Percentiles rank a stretch among this genome's conserved stretches.
These are phyloP conservation scores for Andalucia godoyi DNA, from an alignment of 78 protist genomes.

Conservation along the genomic window DNA sequence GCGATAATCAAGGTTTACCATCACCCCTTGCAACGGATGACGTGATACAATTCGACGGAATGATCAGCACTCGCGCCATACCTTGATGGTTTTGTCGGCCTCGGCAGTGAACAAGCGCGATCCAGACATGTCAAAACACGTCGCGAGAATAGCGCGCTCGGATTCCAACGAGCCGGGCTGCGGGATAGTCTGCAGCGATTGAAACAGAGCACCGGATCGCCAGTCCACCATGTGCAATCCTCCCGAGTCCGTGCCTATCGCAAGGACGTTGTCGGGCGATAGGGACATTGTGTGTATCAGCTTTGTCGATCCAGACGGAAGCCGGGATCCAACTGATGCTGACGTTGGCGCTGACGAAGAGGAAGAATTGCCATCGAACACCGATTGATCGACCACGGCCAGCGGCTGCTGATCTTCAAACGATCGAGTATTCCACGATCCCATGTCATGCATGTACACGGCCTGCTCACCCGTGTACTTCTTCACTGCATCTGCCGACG, in stretches of 20 bases:
- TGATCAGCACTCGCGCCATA: too few relatives aligned
- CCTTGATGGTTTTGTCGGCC: constrained; percentile 93
- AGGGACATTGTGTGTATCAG: constrained; percentile 57
- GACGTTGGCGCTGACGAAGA: too few relatives aligned
- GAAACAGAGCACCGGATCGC: constrained; percentile 84
- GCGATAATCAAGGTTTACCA: too few relatives aligned
- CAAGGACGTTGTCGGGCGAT: constrained; percentile 65
- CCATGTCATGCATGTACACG: constrained; percentile 64
- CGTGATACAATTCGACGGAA: too few relatives aligned
- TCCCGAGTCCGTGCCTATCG: constrained; percentile 86
- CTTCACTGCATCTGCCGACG: constrained; percentile 84
- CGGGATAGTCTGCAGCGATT: constrained; percentile 31
- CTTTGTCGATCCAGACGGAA: neutral
- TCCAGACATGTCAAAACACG: constrained; percentile 83
- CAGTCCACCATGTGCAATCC: constrained; percentile 86
- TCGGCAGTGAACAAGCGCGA: constrained; percentile 85
- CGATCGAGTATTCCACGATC: too few relatives aligned
- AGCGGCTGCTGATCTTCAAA: too few relatives aligned
- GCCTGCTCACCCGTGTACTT: constrained; percentile 93
- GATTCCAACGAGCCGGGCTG: constrained; percentile 63
- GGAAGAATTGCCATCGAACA: too few relatives aligned
- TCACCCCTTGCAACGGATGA: too few relatives aligned
- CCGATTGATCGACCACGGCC: too few relatives aligned
- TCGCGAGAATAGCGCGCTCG: constrained; percentile 70
- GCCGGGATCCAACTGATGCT: too few relatives aligned